Base-by-base conservation (phyloP, 768 basidiomycete genomes). In the Trichaptum fuscoviolaceum region DNA sequence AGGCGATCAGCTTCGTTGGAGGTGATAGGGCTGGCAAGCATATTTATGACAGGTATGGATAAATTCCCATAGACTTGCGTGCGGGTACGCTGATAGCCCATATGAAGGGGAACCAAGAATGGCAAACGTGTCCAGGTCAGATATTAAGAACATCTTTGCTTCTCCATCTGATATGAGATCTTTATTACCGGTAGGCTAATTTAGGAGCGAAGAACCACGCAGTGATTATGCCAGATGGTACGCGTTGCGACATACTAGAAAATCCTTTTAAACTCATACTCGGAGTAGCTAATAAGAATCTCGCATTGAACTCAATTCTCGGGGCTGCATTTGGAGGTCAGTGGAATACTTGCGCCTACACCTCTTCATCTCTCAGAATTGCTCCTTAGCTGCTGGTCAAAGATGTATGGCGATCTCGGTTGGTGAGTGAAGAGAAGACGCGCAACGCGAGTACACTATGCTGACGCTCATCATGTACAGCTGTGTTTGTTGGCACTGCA, bases 131-230 rank as follows among this genome's bases (percentile, higher is more conserved):
- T 96, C 30, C 59, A 61, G 30, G 59, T 61, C 10, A 3, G 42
- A 20, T 52, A 12, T 52, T 12, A 15, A 52, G 42, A 4, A 61
- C 15, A 61, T 18, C 59, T 23, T 34, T 12, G 25, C 24, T 61
- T 61, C 59, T 61, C 59, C 25, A 20, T 4, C 30, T 61, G 24
- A 61, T 25, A 30, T 30, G 8, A 30, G 30, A 30, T 61, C 9
- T 61, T 17, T 18, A 15, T 15, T 17, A 2, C 15, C 23, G 18
- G 3, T 68, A 89, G 78, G 87, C 89, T 10, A 91, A 91, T 71
- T 78, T 99, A 77, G 96, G 96, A n/a, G 96, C 96, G 30, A 99
- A 99, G 81, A 99, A 96, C 71, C 95, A 96, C 76, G 93, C 89
- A 20, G 85, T 96, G 17, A 75, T 96, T 70, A 95, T 96, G 93